These are phyloP conservation scores for Ustilago crameri DNA, from an alignment of 1,284 basidiomycete species.

Conservation along the genomic window DNA sequence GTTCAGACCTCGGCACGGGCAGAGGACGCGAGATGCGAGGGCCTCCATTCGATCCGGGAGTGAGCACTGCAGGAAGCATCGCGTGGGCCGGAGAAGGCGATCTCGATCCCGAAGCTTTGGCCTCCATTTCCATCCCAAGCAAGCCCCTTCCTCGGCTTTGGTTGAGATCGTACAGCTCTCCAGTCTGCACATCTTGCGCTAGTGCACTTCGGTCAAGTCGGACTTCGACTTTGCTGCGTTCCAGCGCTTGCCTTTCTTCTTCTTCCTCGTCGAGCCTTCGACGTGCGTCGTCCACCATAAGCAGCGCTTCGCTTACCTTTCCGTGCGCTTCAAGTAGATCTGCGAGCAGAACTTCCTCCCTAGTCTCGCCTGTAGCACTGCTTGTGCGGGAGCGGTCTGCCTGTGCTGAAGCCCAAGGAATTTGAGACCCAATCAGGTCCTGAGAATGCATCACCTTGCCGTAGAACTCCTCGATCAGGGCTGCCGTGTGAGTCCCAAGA, in stretches of 20 bases:
- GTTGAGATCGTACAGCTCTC: conserved; percentile 34
- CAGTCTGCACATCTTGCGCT: conserved; percentile 31
- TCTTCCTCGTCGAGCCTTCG: conserved; percentile 42
- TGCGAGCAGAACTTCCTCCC: conserved; percentile 50
- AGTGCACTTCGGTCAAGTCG: conserved; percentile 48
- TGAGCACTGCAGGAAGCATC: background rate
- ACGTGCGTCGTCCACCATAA: conserved; percentile 44
- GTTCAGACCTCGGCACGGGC: conserved; percentile 29
- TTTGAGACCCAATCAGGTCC: conserved; percentile 50
- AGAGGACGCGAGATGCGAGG: conserved; percentile 19
- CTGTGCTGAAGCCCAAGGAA: conserved; percentile 56
- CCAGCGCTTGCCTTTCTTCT: conserved; percentile 46
- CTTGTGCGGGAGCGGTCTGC: conserved; percentile 29
- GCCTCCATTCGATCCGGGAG: background rate
- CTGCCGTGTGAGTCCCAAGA: conserved; percentile 16
- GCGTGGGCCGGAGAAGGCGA: conserved; percentile 2
- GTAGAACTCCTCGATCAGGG: conserved; percentile 46
- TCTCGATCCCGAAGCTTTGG: conserved; percentile 11
- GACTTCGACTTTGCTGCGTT: conserved; percentile 49
- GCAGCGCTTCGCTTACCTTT: conserved; percentile 27
- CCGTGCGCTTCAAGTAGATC: conserved; percentile 57
- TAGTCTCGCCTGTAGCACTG: conserved; percentile 18
- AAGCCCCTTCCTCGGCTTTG: conserved; percentile 1
- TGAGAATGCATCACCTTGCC: conserved; percentile 38
- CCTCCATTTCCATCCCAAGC: conserved; percentile 8